Evolutionary conservation across 1,139 yeast genomes (phyloP).

Genomic region (Hyphopichia wangnamkhiaoensis): DNA sequence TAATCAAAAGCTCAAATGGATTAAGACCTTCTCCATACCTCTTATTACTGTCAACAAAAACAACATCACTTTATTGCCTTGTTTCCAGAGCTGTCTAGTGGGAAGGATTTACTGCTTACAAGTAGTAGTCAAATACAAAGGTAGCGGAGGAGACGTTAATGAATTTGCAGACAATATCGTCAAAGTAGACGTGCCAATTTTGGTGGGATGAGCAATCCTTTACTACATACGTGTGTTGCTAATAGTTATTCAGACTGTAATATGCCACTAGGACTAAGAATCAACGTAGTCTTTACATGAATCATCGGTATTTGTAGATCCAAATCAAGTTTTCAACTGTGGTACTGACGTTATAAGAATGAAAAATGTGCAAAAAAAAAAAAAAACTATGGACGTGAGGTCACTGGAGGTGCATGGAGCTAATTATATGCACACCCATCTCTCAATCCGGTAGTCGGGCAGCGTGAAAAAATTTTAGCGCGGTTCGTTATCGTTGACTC

Average conservation of each 20-base stretch:
- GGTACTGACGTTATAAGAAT: no score
- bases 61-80: constrained; percentile 42
- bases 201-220: constrained; percentile 46
- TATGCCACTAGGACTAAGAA: no score
- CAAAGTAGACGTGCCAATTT: constrained; percentile 42
- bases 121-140: constrained; percentile 40
- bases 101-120: constrained; percentile 47
- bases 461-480: constrained; percentile 13
- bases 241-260: no score
- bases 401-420: background rate
- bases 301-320: no score
- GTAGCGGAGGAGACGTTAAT: constrained; percentile 35
- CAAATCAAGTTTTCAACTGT: no score
- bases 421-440: background rate
- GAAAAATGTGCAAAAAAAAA: background rate
- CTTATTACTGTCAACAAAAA: constrained; percentile 35
- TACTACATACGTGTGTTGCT: no score
- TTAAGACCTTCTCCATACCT: constrained; percentile 31
- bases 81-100: constrained; percentile 46
- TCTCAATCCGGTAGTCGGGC: background rate
- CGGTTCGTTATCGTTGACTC: constrained; percentile 21
- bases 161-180: constrained; percentile 38
- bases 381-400: background rate
- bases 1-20: constrained; percentile 26
- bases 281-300: no score